Percentiles rank a stretch among this genome's conserved stretches.
These are phyloP conservation scores for Podaxis sp. DNA, from an alignment of 768 basidiomycete genomes.

Conservation along the genomic window DNA sequence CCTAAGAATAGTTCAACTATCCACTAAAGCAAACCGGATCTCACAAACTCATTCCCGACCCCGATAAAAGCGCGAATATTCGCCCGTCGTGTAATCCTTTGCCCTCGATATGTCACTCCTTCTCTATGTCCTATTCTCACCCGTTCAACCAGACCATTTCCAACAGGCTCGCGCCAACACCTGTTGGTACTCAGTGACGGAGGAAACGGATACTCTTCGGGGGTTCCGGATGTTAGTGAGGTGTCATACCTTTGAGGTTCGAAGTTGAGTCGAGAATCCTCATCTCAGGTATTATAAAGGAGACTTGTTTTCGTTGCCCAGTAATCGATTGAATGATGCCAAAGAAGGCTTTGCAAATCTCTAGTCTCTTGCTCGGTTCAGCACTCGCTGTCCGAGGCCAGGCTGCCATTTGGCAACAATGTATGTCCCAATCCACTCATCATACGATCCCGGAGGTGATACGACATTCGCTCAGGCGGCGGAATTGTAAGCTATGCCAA, in stretches of 20 bases:
- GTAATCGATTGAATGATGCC: neutral
- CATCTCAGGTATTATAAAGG: neutral
- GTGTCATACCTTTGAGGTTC: neutral
- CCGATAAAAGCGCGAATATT: slow-evolving; percentile 8
- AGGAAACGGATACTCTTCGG: slow-evolving; percentile 5
- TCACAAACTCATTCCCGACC: neutral
- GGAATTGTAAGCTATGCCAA: neutral
- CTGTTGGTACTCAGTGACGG: neutral
- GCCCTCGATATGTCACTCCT: neutral
- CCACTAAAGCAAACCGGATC: neutral
- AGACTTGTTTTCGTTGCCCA: neutral
- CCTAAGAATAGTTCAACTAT: neutral
- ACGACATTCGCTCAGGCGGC: neutral
- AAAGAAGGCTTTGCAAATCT: neutral
- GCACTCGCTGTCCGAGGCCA: neutral
- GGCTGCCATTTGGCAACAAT: neutral
- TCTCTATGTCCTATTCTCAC: neutral
- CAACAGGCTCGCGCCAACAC: neutral
- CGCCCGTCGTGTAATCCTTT: neutral
- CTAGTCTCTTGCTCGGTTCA: neutral
- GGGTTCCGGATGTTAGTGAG: neutral
- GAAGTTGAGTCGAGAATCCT: neutral
- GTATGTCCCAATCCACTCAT: neutral
- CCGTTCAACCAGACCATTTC: neutral
- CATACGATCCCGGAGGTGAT: neutral